phyloP scores from a whole-genome alignment of 1,284 basidiomycete genomes.

The Puccinia hordei region DNA sequence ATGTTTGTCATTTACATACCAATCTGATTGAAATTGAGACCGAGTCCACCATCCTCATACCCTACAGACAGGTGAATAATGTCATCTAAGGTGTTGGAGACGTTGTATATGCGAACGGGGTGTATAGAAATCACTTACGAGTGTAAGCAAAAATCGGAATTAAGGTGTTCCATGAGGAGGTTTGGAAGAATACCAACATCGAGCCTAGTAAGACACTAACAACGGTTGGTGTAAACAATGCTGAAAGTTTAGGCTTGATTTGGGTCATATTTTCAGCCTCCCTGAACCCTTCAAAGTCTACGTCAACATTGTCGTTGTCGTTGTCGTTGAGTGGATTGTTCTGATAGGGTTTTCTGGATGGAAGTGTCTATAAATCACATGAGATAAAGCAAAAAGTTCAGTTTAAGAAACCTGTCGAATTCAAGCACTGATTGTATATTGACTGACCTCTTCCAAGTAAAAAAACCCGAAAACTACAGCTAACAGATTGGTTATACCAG shows the following conservation, averaged over 20 bases:
- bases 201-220: slow-evolving; percentile 24
- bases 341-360: not conserved
- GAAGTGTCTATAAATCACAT: not conserved
- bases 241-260: not conserved
- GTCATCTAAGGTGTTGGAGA: not conserved
- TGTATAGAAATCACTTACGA: not conserved
- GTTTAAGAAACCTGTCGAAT: not conserved
- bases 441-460: slow-evolving; percentile 39
- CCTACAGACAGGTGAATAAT: not conserved
- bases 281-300: not conserved
- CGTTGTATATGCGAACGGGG: not conserved
- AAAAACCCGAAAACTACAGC: slow-evolving; percentile 36
- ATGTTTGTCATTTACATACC: not conserved
- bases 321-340: not conserved
- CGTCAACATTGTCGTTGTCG: not conserved
- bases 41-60: slow-evolving; percentile 35
- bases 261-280: not conserved
- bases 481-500: slow-evolving; percentile 22
- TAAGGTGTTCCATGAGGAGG: slow-evolving; percentile 21
- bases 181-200: slow-evolving; percentile 28
- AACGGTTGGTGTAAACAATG: slow-evolving; percentile 25
- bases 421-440: not conserved
- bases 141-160: slow-evolving; percentile 46
- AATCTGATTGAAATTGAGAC: slow-evolving; percentile 33
- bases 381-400: not conserved